Percentiles rank a stretch among this genome's conserved stretches.
These are phyloP conservation scores for Eragrostis nindensis DNA, from an alignment of 176 grass and related monocot genomes.

Conservation along the genomic window DNA sequence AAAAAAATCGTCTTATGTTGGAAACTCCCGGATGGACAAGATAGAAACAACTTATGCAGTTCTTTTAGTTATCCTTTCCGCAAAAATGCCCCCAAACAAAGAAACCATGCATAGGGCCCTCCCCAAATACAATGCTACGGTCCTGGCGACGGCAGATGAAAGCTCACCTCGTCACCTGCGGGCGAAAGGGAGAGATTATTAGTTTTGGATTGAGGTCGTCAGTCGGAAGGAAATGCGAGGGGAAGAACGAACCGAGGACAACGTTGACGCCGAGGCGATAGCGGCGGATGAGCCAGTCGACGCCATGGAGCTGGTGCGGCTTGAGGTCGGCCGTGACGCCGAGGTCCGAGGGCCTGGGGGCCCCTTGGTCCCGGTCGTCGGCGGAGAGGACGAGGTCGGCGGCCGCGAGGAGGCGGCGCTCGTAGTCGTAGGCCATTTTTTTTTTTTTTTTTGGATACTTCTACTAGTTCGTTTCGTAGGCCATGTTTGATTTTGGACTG, in stretches of 20 bases:
- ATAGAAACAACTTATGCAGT: no score
- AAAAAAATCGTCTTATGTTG: no score
- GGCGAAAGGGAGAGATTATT: neutral
- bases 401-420: constrained; percentile 63
- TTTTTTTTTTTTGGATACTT: no score
- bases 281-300: constrained; percentile 79
- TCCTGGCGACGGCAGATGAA: neutral
- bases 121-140: no score
- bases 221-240: neutral
- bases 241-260: constrained; percentile 54
- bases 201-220: neutral
- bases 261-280: constrained; percentile 88
- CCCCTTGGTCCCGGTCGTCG: constrained; percentile 15
- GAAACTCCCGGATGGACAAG: no score
- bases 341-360: constrained; percentile 29
- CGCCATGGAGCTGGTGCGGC: constrained; percentile 79
- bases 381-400: constrained; percentile 63
- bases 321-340: constrained; percentile 74
- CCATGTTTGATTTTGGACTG: no score
- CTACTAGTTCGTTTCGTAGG: no score
- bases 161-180: constrained; percentile 72
- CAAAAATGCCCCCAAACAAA: no score
- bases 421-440: no score
- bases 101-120: no score
- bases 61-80: no score